Conservation (phyloP, 1,284 basidiomycete species). For the Pulchroboletus neoregius region DNA sequence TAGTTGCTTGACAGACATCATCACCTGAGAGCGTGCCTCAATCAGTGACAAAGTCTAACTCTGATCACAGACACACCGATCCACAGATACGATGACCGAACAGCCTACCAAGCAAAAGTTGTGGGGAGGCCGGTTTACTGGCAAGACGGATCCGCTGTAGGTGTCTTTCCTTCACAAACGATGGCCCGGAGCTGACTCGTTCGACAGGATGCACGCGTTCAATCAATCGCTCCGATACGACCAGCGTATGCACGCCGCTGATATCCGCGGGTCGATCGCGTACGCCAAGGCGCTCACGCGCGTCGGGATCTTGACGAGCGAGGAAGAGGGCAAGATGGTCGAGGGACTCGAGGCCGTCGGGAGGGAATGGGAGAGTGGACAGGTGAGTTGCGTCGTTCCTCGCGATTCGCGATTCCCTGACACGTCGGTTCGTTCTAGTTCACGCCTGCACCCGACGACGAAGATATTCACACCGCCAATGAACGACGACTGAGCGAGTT, state of each 20-base stretch:
- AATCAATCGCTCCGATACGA: slow-evolving; percentile 96
- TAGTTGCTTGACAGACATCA: not conserved
- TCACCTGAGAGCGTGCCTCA: too few relatives aligned
- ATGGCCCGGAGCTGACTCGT: slow-evolving; percentile 8
- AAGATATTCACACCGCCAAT: slow-evolving; percentile 99
- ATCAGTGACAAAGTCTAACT: too few relatives aligned
- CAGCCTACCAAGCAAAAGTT: slow-evolving; percentile 75
- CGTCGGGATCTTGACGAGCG: slow-evolving; percentile 74
- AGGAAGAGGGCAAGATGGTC: slow-evolving; percentile 74
- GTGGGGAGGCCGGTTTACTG: slow-evolving; percentile 90
- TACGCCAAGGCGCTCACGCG: slow-evolving; percentile 86
- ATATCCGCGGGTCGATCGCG: slow-evolving; percentile 92
- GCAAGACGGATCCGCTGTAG: slow-evolving; percentile 82
- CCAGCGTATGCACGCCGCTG: slow-evolving; percentile 87
- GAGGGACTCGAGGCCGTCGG: slow-evolving; percentile 77
- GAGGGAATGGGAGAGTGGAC: slow-evolving; percentile 79
- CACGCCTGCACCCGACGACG: slow-evolving; percentile 74
- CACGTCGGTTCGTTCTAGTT: slow-evolving; percentile 48
- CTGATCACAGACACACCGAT: not conserved
- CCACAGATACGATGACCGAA: slow-evolving; percentile 42
- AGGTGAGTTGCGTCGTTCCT: slow-evolving; percentile 41
- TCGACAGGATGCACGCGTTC: slow-evolving; percentile 85
- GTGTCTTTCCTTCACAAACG: slow-evolving; percentile 29
- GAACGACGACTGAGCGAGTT: slow-evolving; percentile 92
- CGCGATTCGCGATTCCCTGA: too few relatives aligned